Conservation (phyloP, 176 grass and related monocot species). For the Cenchrus fungigraminus region DNA sequence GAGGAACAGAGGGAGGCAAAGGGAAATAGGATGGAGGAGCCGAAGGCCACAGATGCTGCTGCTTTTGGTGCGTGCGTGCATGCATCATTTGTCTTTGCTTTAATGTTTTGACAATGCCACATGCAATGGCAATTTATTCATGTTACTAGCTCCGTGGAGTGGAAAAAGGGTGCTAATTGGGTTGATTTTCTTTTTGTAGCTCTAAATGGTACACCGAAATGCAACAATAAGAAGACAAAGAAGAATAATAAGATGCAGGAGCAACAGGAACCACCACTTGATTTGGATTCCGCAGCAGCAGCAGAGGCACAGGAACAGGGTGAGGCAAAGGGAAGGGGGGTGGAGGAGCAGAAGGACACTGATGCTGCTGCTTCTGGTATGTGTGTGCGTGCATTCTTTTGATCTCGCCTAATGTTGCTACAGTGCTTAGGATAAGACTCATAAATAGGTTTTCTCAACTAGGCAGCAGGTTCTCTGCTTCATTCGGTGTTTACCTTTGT, state of each 20-base stretch:
- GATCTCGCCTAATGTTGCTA: not conserved
- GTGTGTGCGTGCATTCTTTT: not conserved
- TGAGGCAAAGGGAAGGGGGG: not conserved
- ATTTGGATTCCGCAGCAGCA: not conserved
- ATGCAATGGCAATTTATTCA: not conserved
- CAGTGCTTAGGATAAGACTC: not conserved
- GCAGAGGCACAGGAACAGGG: not conserved
- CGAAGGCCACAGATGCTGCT: not conserved
- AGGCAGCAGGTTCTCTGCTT: not conserved
- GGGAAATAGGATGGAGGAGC: not conserved
- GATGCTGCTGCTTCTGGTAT: slow-evolving; percentile 7
- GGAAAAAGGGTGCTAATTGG: not conserved
- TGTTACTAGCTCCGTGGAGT: not conserved
- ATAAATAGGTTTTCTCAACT: slow-evolving; percentile 18
- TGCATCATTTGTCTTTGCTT: not conserved
- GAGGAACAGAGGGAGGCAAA: not conserved
- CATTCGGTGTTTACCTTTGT: not conserved
- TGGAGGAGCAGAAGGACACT: not conserved
- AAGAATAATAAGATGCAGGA: slow-evolving; percentile 15
- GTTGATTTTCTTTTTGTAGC: not conserved
- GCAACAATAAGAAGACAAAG: slow-evolving; percentile 16
- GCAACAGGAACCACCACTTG: not conserved
- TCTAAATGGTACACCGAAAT: not conserved
- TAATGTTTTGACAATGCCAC: not conserved
- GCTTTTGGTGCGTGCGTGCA: not conserved